Evolutionary conservation across 1,284 basidiomycete species (phyloP), one percentile per base, ranked within the genome.

Genomic region (Cryptococcus deneoformans): DNA sequence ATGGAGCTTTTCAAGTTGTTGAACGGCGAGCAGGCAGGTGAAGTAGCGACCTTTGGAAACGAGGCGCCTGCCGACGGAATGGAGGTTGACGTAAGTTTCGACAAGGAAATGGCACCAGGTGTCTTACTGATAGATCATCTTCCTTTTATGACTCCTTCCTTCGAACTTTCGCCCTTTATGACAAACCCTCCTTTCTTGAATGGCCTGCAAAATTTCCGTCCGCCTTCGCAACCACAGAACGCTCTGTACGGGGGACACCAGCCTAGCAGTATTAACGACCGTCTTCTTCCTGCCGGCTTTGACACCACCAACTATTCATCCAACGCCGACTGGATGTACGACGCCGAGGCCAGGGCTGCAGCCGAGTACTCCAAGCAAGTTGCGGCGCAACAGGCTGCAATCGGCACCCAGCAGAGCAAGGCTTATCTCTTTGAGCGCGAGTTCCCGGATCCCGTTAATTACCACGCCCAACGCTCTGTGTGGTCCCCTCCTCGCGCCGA

Each of bases 1-100:
- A 59, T 24, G 49, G 55, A 59, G 46, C 51, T 59, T n/a, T 46
- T 55, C 24, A 62, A 59, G 46, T 49, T 62, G 38, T 49, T 57
- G 11, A 59, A 62, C 36, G 53, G 58, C 43, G 52, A 35, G 29
- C 52, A 29, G 29, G 29, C 29, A 29, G 29, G 55, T 38, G 47
- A 54, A 34, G 46, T 52, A 16, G 29, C 36, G 36, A 37, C 39
- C 10, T 40, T 46, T n/a, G 47, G 52, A 10, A 45, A 37, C 40
- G 48, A 46, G 20, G 29, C 46, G 5, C 40, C 14, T 20, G 46
- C 36, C 5, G 53, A 54, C 34, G 57, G 55, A 12, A 54, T 56
- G 50, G 54, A 58, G 6, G 50, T 34, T 43, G 56, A 61, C 40
- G 60, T 56, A 42, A 50, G 57, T 58, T 24, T 7, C 12, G 12